Percentiles rank a stretch among this genome's conserved stretches.
Evolutionary conservation across 495 filamentous ascomycete genomes (phyloP).

Genomic region (Neurospora sp.): DNA sequence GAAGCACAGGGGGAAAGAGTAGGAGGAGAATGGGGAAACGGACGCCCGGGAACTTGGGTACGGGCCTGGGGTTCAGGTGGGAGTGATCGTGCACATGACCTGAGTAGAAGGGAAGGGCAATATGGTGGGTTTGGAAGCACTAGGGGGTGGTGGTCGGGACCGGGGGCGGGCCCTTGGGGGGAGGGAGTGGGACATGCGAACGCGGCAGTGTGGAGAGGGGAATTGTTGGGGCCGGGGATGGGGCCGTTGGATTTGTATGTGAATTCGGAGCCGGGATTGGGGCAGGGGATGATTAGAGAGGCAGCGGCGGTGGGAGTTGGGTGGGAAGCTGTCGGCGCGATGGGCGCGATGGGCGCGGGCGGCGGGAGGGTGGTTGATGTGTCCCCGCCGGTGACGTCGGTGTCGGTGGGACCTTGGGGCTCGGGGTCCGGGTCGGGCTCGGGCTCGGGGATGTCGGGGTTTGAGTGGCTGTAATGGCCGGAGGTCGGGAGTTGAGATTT

Average conservation of each 20-base stretch:
- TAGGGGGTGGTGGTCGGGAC: neutral
- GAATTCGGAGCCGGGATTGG: neutral
- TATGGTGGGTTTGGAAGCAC: neutral
- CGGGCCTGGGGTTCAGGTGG: too few relatives aligned
- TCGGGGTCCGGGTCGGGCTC: neutral
- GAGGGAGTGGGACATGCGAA: too few relatives aligned
- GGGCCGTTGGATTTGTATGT: neutral
- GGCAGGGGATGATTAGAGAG: neutral
- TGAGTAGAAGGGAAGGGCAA: neutral
- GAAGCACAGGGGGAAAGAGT: neutral
- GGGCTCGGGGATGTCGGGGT: neutral
- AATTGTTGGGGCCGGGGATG: too few relatives aligned
- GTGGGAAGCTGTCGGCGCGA: neutral
- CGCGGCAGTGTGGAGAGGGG: too few relatives aligned
- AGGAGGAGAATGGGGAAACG: neutral
- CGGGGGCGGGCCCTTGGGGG: too few relatives aligned
- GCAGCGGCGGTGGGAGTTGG: neutral
- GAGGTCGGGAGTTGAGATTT: neutral
- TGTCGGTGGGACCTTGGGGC: neutral
- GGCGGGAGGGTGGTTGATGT: neutral
- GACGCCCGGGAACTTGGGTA: accelerated
- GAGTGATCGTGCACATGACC: too few relatives aligned
- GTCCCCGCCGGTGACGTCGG: neutral
- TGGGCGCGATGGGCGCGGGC: neutral
- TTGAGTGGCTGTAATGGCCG: neutral